These are phyloP conservation scores for Darksidea phi DNA, from an alignment of 495 filamentous ascomycete genomes.

Conservation along the genomic window DNA sequence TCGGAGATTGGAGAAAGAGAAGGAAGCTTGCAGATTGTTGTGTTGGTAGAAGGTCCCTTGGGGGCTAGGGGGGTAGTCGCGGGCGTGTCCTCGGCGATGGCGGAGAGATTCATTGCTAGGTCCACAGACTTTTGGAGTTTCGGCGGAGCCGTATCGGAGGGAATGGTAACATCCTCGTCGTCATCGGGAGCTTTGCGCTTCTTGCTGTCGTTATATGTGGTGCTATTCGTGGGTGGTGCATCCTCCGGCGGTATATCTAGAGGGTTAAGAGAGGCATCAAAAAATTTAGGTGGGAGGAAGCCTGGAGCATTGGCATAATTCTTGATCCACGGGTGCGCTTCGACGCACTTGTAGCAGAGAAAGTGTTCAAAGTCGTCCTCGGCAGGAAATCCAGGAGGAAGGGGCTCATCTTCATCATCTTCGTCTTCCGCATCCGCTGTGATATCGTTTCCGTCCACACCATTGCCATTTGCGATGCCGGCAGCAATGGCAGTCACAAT, in stretches of 20 bases:
- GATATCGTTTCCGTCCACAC: constrained; percentile 29
- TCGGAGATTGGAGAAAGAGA: constrained; percentile 42
- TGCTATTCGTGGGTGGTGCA: constrained; percentile 22
- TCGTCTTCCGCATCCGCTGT: constrained; percentile 20
- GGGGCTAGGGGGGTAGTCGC: constrained; percentile 38
- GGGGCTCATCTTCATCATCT: constrained; percentile 53
- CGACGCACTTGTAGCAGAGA: constrained; percentile 91
- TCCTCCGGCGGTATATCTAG: constrained; percentile 20
- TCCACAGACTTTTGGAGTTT: constrained; percentile 41
- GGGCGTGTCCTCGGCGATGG: constrained; percentile 13
- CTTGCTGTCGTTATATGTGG: constrained; percentile 44
- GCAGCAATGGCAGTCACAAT: constrained; percentile 19
- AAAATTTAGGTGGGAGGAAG: constrained; percentile 71
- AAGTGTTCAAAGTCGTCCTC: constrained; percentile 87
- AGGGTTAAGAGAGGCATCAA: constrained; percentile 25
- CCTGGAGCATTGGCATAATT: constrained; percentile 78
- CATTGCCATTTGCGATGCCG: constrained; percentile 11
- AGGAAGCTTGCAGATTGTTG: constrained; percentile 48
- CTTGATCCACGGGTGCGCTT: constrained; percentile 89
- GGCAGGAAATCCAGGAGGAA: constrained; percentile 79
- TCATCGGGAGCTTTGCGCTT: constrained; percentile 73
- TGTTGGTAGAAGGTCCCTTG: constrained; percentile 18
- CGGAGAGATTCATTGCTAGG: constrained; percentile 10
- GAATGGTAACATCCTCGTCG: constrained; percentile 38
- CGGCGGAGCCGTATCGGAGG: constrained; percentile 10